A percentile compares a stretch with the other conserved stretches of the same genome.
phyloP scores from a whole-genome alignment of 2,329 filamentous ascomycete species.

The Fusarium concolor region DNA sequence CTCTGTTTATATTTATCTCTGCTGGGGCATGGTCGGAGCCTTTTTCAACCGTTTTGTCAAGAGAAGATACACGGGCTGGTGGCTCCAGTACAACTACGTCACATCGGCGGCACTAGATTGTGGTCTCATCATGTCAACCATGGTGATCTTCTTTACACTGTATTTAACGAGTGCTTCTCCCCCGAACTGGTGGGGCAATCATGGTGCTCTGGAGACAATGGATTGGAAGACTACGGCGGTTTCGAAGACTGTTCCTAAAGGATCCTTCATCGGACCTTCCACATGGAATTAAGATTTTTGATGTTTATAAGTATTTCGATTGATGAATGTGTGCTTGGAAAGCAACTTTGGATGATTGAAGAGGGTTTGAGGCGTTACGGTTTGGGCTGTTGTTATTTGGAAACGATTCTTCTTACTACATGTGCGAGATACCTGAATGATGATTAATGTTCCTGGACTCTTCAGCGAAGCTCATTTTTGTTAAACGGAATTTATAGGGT shows the following conservation, averaged over 20 bases:
- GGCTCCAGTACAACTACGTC: slow-evolving; percentile 83
- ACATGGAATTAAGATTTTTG: slow-evolving; percentile 55
- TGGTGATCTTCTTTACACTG: slow-evolving; percentile 77
- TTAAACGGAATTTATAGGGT: not conserved
- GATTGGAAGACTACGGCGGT: slow-evolving; percentile 60
- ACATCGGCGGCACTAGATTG: slow-evolving; percentile 77
- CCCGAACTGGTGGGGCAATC: slow-evolving; percentile 73
- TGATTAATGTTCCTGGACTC: slow-evolving; percentile 39
- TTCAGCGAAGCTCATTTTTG: not conserved
- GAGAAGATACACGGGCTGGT: slow-evolving; percentile 76
- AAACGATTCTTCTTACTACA: slow-evolving; percentile 24
- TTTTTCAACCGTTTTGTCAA: slow-evolving; percentile 77
- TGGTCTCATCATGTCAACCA: slow-evolving; percentile 72
- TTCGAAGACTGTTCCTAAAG: slow-evolving; percentile 54
- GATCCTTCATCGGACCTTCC: slow-evolving; percentile 64
- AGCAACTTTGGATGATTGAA: slow-evolving; percentile 24
- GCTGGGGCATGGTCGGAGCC: slow-evolving; percentile 75
- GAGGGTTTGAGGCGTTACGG: slow-evolving; percentile 34
- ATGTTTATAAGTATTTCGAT: not conserved
- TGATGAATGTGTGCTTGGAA: slow-evolving; percentile 19
- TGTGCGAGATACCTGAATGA: slow-evolving; percentile 46
- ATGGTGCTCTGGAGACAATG: slow-evolving; percentile 58
- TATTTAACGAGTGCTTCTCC: slow-evolving; percentile 67
- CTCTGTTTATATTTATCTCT: slow-evolving; percentile 76
- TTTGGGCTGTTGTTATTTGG: slow-evolving; percentile 28